Percentiles rank a stretch among this genome's conserved stretches.
Conservation (phyloP, 768 basidiomycete species). For the Lactifluus pinguis region DNA sequence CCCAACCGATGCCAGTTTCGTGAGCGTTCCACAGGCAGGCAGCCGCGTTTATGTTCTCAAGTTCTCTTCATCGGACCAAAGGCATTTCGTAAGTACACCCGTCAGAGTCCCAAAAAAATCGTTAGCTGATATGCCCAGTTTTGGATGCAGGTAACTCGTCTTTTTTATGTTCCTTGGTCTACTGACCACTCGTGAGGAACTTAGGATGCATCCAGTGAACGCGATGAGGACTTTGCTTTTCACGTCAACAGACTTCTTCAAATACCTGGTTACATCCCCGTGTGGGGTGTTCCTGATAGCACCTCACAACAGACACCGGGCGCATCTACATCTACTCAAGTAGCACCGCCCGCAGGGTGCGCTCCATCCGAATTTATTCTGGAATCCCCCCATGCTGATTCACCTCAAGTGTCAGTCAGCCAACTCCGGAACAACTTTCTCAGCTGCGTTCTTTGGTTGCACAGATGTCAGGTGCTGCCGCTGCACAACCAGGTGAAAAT, state of each 20-base stretch:
- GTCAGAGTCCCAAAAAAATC: background rate
- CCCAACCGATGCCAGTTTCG: constrained; percentile 76
- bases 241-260: constrained; percentile 65
- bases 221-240: constrained; percentile 63
- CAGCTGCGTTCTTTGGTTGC: constrained; percentile 44
- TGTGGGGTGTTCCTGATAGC: constrained; percentile 40
- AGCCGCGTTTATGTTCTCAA: constrained; percentile 83
- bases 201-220: constrained; percentile 56
- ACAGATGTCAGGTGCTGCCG: constrained; percentile 32
- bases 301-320: constrained; percentile 29
- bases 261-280: constrained; percentile 52
- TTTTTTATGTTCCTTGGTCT: background rate
- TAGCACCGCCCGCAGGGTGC: constrained; percentile 14
- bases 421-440: constrained; percentile 58
- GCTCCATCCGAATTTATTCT: background rate
- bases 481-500: constrained; percentile 29
- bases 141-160: constrained; percentile 66
- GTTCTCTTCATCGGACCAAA: constrained; percentile 83
- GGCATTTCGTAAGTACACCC: constrained; percentile 64
- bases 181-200: background rate
- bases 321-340: constrained; percentile 38
- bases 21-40: constrained; percentile 57
- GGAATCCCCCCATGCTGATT: background rate
- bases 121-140: constrained; percentile 39
- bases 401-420: constrained; percentile 13